Conservation (phyloP, 2,329 filamentous ascomycete genomes). For the Fusarium sterilihyphosum region DNA sequence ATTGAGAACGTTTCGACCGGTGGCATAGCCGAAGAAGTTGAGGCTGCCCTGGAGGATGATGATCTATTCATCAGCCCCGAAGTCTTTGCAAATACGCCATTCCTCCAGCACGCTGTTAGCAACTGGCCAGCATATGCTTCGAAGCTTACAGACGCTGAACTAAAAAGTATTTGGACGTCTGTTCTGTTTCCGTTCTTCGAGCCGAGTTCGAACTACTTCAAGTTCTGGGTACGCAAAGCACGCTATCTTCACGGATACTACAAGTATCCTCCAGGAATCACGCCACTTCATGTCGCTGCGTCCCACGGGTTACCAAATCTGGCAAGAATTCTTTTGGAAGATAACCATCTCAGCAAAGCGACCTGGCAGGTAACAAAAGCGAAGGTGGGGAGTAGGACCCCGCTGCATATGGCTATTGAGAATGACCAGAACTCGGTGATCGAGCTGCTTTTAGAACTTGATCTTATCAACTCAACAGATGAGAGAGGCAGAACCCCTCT, state of each 20-base stretch:
- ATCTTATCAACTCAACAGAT: not conserved
- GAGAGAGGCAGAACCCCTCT: not conserved
- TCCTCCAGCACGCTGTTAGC: not conserved
- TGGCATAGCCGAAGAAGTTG: not conserved
- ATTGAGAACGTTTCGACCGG: fast-evolving
- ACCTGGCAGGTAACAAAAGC: not conserved
- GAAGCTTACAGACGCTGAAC: fast-evolving
- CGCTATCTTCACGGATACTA: not conserved
- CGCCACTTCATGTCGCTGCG: not conserved
- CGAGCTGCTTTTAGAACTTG: fast-evolving
- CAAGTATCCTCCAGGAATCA: not conserved
- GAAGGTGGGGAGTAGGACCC: not conserved
- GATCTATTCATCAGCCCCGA: not conserved
- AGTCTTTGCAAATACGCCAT: not conserved
- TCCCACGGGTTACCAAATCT: fast-evolving
- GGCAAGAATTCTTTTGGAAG: fast-evolving
- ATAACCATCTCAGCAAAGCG: fast-evolving
- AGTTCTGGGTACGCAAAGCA: not conserved
- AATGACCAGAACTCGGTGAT: not conserved
- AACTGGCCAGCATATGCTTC: not conserved
- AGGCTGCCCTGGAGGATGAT: not conserved
- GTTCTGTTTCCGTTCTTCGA: not conserved
- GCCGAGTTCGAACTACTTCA: not conserved
- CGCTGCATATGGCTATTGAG: not conserved
- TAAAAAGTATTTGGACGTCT: fast-evolving